A percentile compares a stretch with the other conserved stretches of the same genome.
phyloP scores from a whole-genome alignment of 1,284 basidiomycete species.

The Phellinidium pouzarii region DNA sequence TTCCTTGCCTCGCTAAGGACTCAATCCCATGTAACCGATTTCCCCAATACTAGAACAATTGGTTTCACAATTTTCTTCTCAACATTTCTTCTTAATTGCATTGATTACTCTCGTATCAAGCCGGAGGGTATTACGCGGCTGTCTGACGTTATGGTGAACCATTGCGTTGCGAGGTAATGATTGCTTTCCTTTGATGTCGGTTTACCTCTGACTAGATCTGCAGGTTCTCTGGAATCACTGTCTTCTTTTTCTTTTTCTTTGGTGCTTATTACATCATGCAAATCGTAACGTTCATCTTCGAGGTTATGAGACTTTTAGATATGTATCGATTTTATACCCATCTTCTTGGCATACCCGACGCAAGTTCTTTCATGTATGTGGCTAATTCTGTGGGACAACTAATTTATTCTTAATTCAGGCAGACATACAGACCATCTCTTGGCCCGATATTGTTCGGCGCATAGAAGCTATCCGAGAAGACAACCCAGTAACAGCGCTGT shows the following conservation, averaged over 20 bases:
- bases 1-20: too few relatives aligned
- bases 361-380: slow-evolving; percentile 42
- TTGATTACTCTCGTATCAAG: slow-evolving; percentile 82
- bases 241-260: slow-evolving; percentile 79
- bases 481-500: slow-evolving; percentile 83
- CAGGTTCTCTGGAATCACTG: slow-evolving; percentile 78
- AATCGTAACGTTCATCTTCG: slow-evolving; percentile 56
- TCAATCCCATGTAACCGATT: slow-evolving; percentile 19
- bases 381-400: slow-evolving; percentile 2
- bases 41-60: slow-evolving; percentile 62
- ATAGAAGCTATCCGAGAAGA: slow-evolving; percentile 86
- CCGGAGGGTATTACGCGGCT: slow-evolving; percentile 58
- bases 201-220: slow-evolving; percentile 17
- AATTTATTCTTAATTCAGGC: slow-evolving; percentile 46
- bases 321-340: slow-evolving; percentile 92
- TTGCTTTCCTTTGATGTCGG: slow-evolving; percentile 10
- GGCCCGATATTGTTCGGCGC: slow-evolving; percentile 89
- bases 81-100: slow-evolving; percentile 90
- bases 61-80: slow-evolving; percentile 97
- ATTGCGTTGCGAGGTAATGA: slow-evolving; percentile 74
- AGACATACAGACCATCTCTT: slow-evolving; percentile 96
- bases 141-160: slow-evolving; percentile 72
- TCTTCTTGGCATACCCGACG: slow-evolving; percentile 71
- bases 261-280: slow-evolving; percentile 77
- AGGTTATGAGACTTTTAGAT: slow-evolving; percentile 71